Evolutionary conservation across 495 filamentous ascomycete genomes (phyloP).

Genomic region (Hypoxylon perforatum): DNA sequence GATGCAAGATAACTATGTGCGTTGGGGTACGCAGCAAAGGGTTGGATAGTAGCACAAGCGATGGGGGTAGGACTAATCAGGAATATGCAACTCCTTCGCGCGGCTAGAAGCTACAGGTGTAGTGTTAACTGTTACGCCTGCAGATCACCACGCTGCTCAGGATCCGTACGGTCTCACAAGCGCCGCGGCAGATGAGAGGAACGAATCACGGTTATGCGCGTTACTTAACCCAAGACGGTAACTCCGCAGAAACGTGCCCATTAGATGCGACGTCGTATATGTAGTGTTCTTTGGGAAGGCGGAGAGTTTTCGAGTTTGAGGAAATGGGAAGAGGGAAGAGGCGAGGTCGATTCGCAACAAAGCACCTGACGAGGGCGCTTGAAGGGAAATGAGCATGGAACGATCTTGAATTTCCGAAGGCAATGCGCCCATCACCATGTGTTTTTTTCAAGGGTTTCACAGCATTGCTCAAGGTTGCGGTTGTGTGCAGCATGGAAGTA

Average conservation of each 20-base stretch:
- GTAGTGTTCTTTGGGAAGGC: slow-evolving; percentile 23
- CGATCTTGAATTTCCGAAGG: too few relatives aligned
- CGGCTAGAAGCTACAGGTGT: slow-evolving; percentile 25
- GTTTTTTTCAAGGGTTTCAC: too few relatives aligned
- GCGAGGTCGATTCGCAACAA: slow-evolving; percentile 6
- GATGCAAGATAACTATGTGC: neutral
- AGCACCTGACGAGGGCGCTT: neutral
- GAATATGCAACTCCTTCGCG: slow-evolving; percentile 20
- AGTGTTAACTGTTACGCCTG: slow-evolving; percentile 15
- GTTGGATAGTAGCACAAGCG: slow-evolving; percentile 22
- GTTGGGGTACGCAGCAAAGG: slow-evolving; percentile 5
- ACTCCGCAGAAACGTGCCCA: slow-evolving; percentile 15
- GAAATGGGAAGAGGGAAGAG: too few relatives aligned
- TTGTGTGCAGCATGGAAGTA: too few relatives aligned
- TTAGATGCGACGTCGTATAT: slow-evolving; percentile 29
- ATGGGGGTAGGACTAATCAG: slow-evolving; percentile 19
- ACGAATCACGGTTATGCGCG: slow-evolving; percentile 7
- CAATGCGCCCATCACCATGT: too few relatives aligned
- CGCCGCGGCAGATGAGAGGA: slow-evolving; percentile 22
- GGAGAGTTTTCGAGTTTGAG: neutral
- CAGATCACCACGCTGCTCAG: slow-evolving; percentile 21
- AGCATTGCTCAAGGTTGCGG: too few relatives aligned
- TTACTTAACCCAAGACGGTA: slow-evolving; percentile 11
- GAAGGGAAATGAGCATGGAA: too few relatives aligned
- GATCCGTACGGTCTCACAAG: slow-evolving; percentile 5